Evolutionary conservation across 1,284 basidiomycete species (phyloP).

Genomic region (Moesziomyces sp.): DNA sequence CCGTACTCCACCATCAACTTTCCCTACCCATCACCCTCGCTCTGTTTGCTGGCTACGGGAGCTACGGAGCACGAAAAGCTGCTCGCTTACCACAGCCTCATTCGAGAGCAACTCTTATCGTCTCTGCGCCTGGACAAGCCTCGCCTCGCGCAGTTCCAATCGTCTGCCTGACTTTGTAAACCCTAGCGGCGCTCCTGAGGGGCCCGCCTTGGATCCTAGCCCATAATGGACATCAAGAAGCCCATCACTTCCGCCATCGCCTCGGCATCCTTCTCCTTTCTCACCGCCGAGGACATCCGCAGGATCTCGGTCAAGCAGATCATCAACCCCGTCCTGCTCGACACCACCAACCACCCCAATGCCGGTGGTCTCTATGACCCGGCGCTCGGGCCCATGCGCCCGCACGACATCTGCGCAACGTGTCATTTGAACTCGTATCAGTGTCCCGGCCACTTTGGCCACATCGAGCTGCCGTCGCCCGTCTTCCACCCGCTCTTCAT

Average conservation of each 20-base stretch:
- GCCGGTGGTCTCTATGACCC: slow-evolving; percentile 94
- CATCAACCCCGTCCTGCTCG: slow-evolving; percentile 89
- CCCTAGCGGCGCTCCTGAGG: slow-evolving; percentile 23
- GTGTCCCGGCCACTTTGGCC: slow-evolving; percentile 99
- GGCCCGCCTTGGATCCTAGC: slow-evolving; percentile 31
- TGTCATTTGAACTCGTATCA: slow-evolving; percentile 90
- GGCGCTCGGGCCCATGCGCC: slow-evolving; percentile 83
- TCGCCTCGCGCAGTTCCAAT: no score
- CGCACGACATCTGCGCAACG: slow-evolving; percentile 81
- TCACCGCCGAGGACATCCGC: slow-evolving; percentile 88
- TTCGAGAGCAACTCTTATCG: no score
- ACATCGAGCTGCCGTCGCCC: slow-evolving; percentile 94
- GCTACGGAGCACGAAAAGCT: no score
- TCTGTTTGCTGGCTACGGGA: no score
- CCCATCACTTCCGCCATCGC: slow-evolving; percentile 85
- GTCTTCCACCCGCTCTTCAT: slow-evolving; percentile 98
- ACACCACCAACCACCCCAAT: slow-evolving; percentile 92
- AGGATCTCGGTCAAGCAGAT: slow-evolving; percentile 97
- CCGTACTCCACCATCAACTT: no score
- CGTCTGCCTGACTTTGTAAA: no score
- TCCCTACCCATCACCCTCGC: no score
- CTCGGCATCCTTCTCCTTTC: slow-evolving; percentile 92
- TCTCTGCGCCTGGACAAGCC: no score
- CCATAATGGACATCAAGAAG: slow-evolving; percentile 88
- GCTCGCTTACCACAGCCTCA: no score